Evolutionary conservation across 768 basidiomycete species (phyloP).

Genomic region (Lenzites betulinus): DNA sequence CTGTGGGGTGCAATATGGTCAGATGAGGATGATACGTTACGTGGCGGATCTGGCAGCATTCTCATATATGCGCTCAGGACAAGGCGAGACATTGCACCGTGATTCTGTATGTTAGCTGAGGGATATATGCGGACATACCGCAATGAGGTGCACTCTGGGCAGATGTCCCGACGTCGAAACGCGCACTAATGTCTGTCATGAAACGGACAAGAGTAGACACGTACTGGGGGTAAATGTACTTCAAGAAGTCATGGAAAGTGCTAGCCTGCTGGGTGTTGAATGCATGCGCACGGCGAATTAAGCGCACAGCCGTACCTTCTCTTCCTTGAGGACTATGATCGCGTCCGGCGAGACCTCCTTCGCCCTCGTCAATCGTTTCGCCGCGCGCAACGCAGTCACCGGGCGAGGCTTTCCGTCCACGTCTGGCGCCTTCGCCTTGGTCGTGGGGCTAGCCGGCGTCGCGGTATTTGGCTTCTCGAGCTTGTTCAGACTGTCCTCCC

Average conservation of each 20-base stretch:
- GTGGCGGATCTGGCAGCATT: too few relatives aligned
- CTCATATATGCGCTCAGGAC: too few relatives aligned
- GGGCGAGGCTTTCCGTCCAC: constrained; percentile 7
- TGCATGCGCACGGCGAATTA: not conserved
- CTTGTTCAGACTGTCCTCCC: constrained; percentile 60
- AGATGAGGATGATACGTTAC: too few relatives aligned
- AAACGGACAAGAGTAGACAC: not conserved
- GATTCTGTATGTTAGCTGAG: too few relatives aligned
- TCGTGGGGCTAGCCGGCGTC: constrained; percentile 8
- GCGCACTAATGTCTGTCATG: constrained; percentile 4
- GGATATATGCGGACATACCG: too few relatives aligned
- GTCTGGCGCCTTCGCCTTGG: constrained; percentile 23
- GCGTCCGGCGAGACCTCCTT: constrained; percentile 61
- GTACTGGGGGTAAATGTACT: constrained; percentile 92
- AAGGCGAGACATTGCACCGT: too few relatives aligned
- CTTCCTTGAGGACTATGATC: constrained; percentile 87
- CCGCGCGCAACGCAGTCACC: constrained; percentile 15
- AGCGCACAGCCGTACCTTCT: constrained; percentile 54
- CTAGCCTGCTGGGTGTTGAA: constrained; percentile 49
- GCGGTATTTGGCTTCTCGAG: constrained; percentile 43
- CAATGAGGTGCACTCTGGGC: too few relatives aligned
- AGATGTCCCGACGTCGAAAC: too few relatives aligned
- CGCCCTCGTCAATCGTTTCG: constrained; percentile 11
- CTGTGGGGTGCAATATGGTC: constrained; percentile 35
- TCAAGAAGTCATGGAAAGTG: constrained; percentile 92